Conservation (phyloP, 768 basidiomycete genomes). For the Lactarius akahatsu region DNA sequence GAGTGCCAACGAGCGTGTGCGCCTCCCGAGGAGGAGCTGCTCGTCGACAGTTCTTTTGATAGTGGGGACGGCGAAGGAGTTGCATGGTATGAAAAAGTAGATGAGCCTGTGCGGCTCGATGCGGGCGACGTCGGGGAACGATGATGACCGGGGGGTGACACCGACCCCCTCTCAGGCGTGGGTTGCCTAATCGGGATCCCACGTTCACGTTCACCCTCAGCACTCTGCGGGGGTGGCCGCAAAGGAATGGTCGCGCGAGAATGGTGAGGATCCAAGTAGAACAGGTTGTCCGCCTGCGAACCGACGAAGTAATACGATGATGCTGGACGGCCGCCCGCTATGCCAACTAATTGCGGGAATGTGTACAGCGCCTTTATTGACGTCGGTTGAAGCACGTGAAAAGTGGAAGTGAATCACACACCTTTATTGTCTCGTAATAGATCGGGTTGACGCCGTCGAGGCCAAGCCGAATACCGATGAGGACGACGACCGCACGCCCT, state of each 20-base stretch:
- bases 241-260: constrained; percentile 75
- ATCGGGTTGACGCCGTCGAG: constrained; percentile 93
- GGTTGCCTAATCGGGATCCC: constrained; percentile 21
- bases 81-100: constrained; percentile 54
- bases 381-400: constrained; percentile 7
- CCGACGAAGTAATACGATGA: constrained; percentile 98
- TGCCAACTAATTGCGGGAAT: constrained; percentile 94
- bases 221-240: constrained; percentile 45
- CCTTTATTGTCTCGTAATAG: constrained; percentile 86
- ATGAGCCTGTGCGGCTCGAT: constrained; percentile 32
- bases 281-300: constrained; percentile 81
- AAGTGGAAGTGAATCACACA: constrained; percentile 32
- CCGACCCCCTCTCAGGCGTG: constrained; percentile 21
- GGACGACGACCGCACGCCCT: constrained; percentile 75
- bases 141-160: constrained; percentile 30
- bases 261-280: constrained; percentile 81
- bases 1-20: constrained; percentile 38
- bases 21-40: constrained; percentile 38
- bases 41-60: constrained; percentile 58
- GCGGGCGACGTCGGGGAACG: constrained; percentile 31
- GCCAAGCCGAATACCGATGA: constrained; percentile 85
- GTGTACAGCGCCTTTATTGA: constrained; percentile 73
- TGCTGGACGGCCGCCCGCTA: constrained; percentile 94
- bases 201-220: constrained; percentile 12
- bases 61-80: constrained; percentile 64